Evolutionary conservation across 106 monocot species (phyloP).

Genomic region (Dioscorea dumetorum): DNA sequence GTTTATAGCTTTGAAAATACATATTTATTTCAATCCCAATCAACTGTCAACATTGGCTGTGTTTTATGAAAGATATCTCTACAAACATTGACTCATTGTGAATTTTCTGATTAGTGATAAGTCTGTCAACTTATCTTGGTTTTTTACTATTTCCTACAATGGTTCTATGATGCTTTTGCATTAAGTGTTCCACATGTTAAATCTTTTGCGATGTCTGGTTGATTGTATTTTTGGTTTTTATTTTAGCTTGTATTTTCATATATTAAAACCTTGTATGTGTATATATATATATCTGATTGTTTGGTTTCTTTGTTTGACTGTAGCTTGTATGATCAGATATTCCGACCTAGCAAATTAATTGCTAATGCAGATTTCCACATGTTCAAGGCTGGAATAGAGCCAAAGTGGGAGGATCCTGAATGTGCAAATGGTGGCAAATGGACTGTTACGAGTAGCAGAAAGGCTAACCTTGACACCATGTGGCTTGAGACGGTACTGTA

Average conservation of each 20-base stretch:
- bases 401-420: slow-evolving; percentile 98
- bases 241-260: slow-evolving; percentile 80
- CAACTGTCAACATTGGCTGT: no score
- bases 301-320: slow-evolving; percentile 6
- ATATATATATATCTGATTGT: no score
- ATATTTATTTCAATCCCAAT: no score
- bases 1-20: no score
- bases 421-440: slow-evolving; percentile 92
- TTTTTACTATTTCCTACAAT: no score
- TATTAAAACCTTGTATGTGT: slow-evolving; percentile 28
- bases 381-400: slow-evolving; percentile 82
- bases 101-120: no score
- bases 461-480: slow-evolving; percentile 75
- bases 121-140: no score
- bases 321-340: slow-evolving; percentile 94
- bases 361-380: slow-evolving; percentile 88
- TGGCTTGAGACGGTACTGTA: slow-evolving; percentile 81
- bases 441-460: slow-evolving; percentile 63
- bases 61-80: no score
- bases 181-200: no score
- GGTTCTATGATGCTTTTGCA: no score
- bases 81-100: no score
- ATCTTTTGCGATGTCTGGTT: background rate
- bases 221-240: background rate
- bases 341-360: slow-evolving; percentile 75